These are phyloP conservation scores for Sclerotinia minor DNA, from an alignment of 2,329 filamentous ascomycete genomes.

Conservation along the genomic window DNA sequence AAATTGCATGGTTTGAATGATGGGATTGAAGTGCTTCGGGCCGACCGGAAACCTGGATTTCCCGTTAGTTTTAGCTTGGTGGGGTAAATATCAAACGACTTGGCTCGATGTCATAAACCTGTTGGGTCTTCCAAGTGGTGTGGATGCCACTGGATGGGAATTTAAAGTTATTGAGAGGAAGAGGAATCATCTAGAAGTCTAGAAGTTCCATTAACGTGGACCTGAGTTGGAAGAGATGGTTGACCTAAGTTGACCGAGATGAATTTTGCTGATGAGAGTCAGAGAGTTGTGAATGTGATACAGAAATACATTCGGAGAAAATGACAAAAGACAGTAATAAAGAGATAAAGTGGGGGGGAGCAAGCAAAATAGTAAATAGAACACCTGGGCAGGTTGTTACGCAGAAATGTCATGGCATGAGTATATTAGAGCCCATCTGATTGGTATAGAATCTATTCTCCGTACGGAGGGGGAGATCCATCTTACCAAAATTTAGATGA, in stretches of 20 bases:
- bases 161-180: not conserved
- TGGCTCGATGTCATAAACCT: constrained; percentile 8
- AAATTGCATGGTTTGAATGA: no score
- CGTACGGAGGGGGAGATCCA: not conserved
- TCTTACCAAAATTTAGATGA: not conserved
- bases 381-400: not conserved
- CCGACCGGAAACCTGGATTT: constrained; percentile 16
- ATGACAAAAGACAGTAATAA: not conserved
- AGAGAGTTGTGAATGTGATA: no score
- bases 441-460: not conserved
- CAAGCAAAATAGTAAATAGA: not conserved
- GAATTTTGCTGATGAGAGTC: not conserved
- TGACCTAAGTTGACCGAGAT: not conserved
- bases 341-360: constrained; percentile 1
- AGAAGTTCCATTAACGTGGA: constrained; percentile 1
- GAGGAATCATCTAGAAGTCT: constrained; percentile 16
- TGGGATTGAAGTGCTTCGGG: not conserved
- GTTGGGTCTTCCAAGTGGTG: not conserved
- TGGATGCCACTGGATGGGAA: no score
- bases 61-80: not conserved
- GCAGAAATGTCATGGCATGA: not conserved
- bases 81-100: constrained; percentile 7
- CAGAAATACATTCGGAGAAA: not conserved
- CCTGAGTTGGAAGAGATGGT: constrained; percentile 16
- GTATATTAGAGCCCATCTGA: not conserved